phyloP scores from a whole-genome alignment of 495 filamentous ascomycete genomes.

The Lophium mytilinum region DNA sequence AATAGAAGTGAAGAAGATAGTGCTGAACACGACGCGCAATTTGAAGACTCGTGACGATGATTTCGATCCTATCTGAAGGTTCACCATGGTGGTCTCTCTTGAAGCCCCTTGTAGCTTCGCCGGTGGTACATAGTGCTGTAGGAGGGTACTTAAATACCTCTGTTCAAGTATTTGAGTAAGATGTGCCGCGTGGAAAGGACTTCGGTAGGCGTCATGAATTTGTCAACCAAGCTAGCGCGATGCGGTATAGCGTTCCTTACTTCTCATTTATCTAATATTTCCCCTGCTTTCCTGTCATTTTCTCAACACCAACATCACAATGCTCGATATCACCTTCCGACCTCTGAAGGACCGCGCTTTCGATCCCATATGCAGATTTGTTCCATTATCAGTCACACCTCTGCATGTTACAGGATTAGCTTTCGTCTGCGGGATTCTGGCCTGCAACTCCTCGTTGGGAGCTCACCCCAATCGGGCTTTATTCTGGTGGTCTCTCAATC shows the following conservation, averaged over 20 bases:
- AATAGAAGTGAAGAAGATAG: conserved; percentile 8
- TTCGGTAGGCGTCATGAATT: too few species aligned
- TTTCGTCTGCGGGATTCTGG: conserved; percentile 21
- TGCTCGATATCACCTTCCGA: conserved; percentile 23
- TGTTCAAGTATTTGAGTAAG: too few species aligned
- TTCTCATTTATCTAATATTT: too few species aligned
- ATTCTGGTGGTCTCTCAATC: conserved; percentile 26
- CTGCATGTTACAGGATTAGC: conserved; percentile 23
- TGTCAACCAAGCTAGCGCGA: too few species aligned
- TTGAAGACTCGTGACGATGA: neutral
- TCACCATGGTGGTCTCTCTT: too few species aligned
- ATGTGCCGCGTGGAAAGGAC: too few species aligned
- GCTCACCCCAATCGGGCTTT: neutral
- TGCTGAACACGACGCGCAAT: neutral
- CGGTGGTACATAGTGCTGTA: too few species aligned
- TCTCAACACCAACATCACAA: conserved; percentile 3
- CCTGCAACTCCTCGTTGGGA: conserved; percentile 2
- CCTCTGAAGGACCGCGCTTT: conserved; percentile 26
- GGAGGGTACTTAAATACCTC: too few species aligned
- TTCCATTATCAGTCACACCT: conserved; percentile 24
- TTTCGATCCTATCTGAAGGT: neutral
- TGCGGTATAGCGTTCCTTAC: too few species aligned
- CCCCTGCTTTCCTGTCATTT: too few species aligned
- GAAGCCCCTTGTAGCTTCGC: too few species aligned
- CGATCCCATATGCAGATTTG: conserved; percentile 14